Base-by-base conservation (phyloP, 805 yeast species). In the Yueomyces sp. region DNA sequence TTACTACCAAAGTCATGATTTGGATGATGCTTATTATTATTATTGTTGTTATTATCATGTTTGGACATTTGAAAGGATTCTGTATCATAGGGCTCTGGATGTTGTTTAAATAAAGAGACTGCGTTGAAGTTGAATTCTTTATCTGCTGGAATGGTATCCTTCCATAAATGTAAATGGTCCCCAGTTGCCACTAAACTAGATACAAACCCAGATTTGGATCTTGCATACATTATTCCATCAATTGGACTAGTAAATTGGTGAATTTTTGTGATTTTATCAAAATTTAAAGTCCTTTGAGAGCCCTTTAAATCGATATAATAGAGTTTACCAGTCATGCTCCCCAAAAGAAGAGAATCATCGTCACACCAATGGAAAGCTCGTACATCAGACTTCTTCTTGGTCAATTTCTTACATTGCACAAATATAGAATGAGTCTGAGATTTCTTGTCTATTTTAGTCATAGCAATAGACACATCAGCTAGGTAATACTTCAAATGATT, bases 1-100 rank as follows among this genome's bases (percentile, higher is more conserved):
- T 57, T 66, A 26, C 49, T 56, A 11, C 66, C 65, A 28, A 52
- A 47, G 7, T 61, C 57, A 29, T 51, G 54, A 1, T 63, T 65
- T 19, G 19, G 19, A 19, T 19, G 19, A 19, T 19, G 19, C 19
- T 19, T 19, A 19, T 19, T 19, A 19, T 19, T 19, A 19, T 19
- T 19, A 19, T 19, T 19, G 19, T 19, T 19, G 19, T 19, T 19
- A 19, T 19, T 19, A 19, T 19, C 19, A 19, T 19, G 19, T 19
- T 19, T 19, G 19, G 19, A 19, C 19, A 19, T 19, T 19, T 19
- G 19, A 41, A 65, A 65, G 36, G 59, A 61, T 41, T 67, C 71
- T 28, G 51, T 52, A 42, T 65, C 70, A 2, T 56, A 44, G 4
- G 70, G 68, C 3, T 9, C 4, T 12, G 33, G 34, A 45, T 50